Percentiles rank a stretch among this genome's conserved stretches.
Conservation (phyloP, 2,329 filamentous ascomycete species). For the Ophiostoma novo-ulmi region DNA sequence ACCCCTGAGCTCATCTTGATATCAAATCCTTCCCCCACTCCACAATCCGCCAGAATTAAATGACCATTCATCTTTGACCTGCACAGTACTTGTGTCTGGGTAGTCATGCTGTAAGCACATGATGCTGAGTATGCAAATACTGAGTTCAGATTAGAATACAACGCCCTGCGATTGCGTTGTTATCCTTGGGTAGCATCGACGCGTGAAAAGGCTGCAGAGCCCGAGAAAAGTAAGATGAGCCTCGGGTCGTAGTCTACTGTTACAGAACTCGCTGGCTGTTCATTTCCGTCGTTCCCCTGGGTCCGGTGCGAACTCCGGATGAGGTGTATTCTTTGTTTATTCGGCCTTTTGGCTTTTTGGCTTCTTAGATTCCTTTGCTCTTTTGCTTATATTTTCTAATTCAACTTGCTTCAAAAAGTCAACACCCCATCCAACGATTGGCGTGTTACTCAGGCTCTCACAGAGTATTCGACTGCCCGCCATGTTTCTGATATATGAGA, state of each 20-base stretch:
- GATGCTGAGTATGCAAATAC: no score
- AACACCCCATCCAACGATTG: no score
- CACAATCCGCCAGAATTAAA: background rate
- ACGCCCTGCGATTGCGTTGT: background rate
- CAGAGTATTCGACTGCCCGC: background rate
- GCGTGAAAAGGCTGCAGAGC: background rate
- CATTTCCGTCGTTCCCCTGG: background rate
- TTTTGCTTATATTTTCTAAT: background rate
- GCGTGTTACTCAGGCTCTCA: background rate
- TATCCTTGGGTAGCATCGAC: background rate
- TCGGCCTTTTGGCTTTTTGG: no score
- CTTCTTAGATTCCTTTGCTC: no score
- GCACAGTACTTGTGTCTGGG: background rate
- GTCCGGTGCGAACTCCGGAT: background rate
- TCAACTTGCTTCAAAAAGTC: background rate
- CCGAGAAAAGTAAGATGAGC: background rate
- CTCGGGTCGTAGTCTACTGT: background rate
- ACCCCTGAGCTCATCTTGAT: slow-evolving; percentile 1
- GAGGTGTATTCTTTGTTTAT: background rate
- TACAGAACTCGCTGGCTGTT: background rate
- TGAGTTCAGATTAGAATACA: background rate
- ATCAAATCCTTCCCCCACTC: background rate
- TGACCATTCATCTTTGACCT: background rate
- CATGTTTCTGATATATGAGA: slow-evolving; percentile 15
- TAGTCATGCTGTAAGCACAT: no score